Evolutionary conservation across 1,284 basidiomycete genomes (phyloP), one percentile per base, ranked within the genome.

Genomic region (Cutaneotrichosporon cavernicola): DNA sequence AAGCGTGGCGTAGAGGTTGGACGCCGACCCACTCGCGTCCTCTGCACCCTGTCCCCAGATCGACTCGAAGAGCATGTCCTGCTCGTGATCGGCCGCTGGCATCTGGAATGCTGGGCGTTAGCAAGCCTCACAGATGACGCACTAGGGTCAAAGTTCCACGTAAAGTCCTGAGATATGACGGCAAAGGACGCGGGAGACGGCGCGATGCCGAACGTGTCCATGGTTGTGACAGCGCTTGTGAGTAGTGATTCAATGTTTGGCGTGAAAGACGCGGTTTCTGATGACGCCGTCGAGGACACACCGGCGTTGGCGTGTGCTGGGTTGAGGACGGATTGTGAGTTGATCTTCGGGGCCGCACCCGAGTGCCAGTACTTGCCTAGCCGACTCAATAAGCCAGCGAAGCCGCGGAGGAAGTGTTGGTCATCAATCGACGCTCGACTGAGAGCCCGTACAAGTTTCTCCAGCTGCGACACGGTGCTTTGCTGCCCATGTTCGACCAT

Each of bases 131-230:
- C 8, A 36, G 1, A 5, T 13, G 34, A 13, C 34, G 34, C 34
- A 18, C 56, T 49, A 8, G 65, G 65, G 51, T 66, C 60, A 26
- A 66, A 66, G 59, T 66, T 63, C 65, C 65, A 66, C n/a, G n/a
- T 30, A 22, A 60, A 36, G 34, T 63, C 57, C 14, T 49, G n/a
- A 10, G 36, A 36, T 14, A n/a, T 9, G 36, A 8, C 51, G 26
- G 40, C 53, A 2, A 38, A 9, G 31, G 18, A 13, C 34, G 34
- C 16, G 31, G 46, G 31, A 13, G 26, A 32, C 4, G 46, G 43
- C 4, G 40, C 14, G 14, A 56, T 26, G 53, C 46, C 60, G 30
- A 53, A 56, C 26, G 40, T 13, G 40, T 31, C 10, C 9, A 5
- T 32, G 51, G 26, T n/a, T 34, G 52, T 34, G 46, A 43, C 50